These are phyloP conservation scores for Cladosporium colombiae DNA, from an alignment of 2,329 filamentous ascomycete genomes.

Conservation along the genomic window DNA sequence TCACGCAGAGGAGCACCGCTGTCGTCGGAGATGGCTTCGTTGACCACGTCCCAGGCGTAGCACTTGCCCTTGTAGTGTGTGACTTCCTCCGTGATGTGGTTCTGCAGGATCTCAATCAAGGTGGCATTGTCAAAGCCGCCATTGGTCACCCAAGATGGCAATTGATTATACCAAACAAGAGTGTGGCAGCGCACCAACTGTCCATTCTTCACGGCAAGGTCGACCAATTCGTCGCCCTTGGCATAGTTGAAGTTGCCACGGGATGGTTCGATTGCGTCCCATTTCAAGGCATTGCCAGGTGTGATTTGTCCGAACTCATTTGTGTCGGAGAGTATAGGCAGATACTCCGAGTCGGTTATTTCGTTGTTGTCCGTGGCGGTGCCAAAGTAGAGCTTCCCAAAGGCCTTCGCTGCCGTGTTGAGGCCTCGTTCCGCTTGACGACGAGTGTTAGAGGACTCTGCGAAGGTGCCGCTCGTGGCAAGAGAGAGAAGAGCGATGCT, in stretches of 20 bases:
- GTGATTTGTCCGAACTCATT: slow-evolving; percentile 66
- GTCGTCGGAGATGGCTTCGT: slow-evolving; percentile 62
- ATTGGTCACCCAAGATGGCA: slow-evolving; percentile 54
- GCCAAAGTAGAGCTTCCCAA: slow-evolving; percentile 33
- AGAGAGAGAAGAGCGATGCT: slow-evolving; percentile 1
- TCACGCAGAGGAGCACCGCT: slow-evolving; percentile 50
- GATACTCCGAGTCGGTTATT: slow-evolving; percentile 57
- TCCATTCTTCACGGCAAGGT: slow-evolving; percentile 42
- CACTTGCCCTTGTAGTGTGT: slow-evolving; percentile 61
- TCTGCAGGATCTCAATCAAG: slow-evolving; percentile 58
- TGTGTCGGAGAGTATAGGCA: slow-evolving; percentile 55
- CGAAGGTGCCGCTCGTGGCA: neutral
- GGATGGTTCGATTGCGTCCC: slow-evolving; percentile 62
- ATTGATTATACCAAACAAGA: slow-evolving; percentile 56
- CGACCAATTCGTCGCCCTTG: slow-evolving; percentile 53
- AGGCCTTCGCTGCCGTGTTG: slow-evolving; percentile 28
- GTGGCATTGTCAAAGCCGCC: slow-evolving; percentile 58
- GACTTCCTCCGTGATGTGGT: slow-evolving; percentile 62
- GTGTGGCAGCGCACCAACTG: slow-evolving; percentile 64
- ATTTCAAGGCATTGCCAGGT: slow-evolving; percentile 65
- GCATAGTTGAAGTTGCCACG: slow-evolving; percentile 60
- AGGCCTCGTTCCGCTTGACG: slow-evolving; percentile 20
- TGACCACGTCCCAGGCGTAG: slow-evolving; percentile 67
- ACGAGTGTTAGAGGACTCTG: neutral
- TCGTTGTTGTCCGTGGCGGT: slow-evolving; percentile 59